Evolutionary conservation across 345 rosid species (phyloP), one percentile per base, ranked within the genome.

Genomic region (Brassica napus): DNA sequence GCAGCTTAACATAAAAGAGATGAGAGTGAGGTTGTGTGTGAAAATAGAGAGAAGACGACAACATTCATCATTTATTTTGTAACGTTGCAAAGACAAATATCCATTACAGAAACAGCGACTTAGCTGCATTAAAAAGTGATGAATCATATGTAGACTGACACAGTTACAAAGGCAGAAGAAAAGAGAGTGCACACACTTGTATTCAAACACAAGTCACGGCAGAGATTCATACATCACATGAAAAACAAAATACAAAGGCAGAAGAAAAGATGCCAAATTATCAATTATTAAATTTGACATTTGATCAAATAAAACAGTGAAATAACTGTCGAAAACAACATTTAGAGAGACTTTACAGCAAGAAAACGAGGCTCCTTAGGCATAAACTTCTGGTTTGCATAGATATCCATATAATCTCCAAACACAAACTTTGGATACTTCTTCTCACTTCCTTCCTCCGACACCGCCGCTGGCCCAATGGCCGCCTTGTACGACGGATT

Each of bases 311-410:
- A 78, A 65, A 44, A 42, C 73, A 78, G 73, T 42, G 82, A 72
- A 62, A 34, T 14, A 0, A 71, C 69, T 32, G 69, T 77, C n/a
- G 37, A 32, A 69, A 21, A 37, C 42, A 30, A 79, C 69, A 61
- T 10, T 88, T 71, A 89, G 71, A 82, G 57, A 49, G 91, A 79
- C 77, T 72, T 91, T 6, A 87, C 87, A 30, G 97, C 92, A 81
- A 83, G 86, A 81, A 94, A 92, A 82, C 98, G 90, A 2, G 97
- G 94, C 65, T 92, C 98, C 72, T 94, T 94, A 0, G 97, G 84
- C 35, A 80, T 90, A 78, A 91, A 94, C 91, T 94, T 94, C 84
- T 94, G 98, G 73, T 86, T 79, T n/a, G 82, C 87, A 79, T 94
- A 94, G 32, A 92, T 84, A 42, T 90, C 83, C 97, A 94, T 94